A percentile compares a stretch with the other conserved stretches of the same genome.
Conservation (phyloP, 345 rosid species). For the Pistacia vera region DNA sequence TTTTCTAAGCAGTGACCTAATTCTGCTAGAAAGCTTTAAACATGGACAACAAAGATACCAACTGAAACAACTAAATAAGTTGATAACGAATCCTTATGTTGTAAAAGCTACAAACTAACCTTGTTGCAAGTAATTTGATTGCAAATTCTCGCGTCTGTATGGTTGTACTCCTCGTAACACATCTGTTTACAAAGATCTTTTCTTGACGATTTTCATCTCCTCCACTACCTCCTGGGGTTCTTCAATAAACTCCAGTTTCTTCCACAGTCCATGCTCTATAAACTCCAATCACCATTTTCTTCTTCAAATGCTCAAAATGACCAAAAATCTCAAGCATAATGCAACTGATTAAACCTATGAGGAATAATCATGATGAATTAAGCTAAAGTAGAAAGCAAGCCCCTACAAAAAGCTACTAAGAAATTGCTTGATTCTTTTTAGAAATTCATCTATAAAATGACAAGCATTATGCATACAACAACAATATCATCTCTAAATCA, state of each 20-base stretch:
- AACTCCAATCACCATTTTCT: slow-evolving; percentile 23
- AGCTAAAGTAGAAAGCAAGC: background rate
- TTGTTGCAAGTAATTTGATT: slow-evolving; percentile 60
- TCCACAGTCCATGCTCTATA: slow-evolving; percentile 26
- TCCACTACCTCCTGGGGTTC: slow-evolving; percentile 34
- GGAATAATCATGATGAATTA: background rate
- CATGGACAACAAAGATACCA: background rate
- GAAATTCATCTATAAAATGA: no score
- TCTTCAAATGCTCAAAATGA: slow-evolving; percentile 34
- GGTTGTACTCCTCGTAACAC: slow-evolving; percentile 30
- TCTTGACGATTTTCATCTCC: slow-evolving; percentile 34
- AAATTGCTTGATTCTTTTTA: no score
- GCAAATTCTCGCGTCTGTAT: slow-evolving; percentile 64
- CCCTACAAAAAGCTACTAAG: no score
- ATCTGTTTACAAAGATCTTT: slow-evolving; percentile 20
- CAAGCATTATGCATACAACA: background rate
- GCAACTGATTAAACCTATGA: background rate
- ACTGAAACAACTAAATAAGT: background rate
- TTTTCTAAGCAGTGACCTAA: background rate
- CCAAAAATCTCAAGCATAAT: background rate
- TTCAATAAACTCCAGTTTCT: slow-evolving; percentile 35
- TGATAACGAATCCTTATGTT: background rate
- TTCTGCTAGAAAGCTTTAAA: background rate
- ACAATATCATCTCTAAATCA: background rate
- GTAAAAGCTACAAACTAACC: slow-evolving; percentile 37